Evolutionary conservation across 108 stramenopile genomes (phyloP), one percentile per base, ranked within the genome.

Genomic region (Nannochloropsis salina): DNA sequence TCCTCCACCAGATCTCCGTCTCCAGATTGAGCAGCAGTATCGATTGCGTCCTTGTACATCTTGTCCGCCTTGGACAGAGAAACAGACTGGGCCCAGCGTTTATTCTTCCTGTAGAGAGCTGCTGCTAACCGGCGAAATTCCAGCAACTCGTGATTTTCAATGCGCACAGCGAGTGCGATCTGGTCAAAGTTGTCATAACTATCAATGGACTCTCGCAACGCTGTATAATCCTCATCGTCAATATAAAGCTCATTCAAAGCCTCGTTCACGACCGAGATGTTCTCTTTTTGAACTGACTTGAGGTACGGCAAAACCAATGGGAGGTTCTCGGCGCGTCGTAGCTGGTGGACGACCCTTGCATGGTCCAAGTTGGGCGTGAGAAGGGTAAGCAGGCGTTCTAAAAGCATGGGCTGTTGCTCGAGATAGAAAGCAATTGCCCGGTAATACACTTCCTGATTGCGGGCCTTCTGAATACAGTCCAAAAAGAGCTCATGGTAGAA

Each of bases 11-110:
- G 94, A 51, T 95, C 96, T 20, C 90, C 85, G 85, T 96, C 95
- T 40, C 92, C 92, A n/a, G 96, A 97, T 88, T 95, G 95, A 47
- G 98, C 96, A 82, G 97, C 97, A 42, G 98, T 97, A 85, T 99
- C 98, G 89, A 98, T 98, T 87, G 97, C 97, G 84, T 99, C 99
- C 93, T 98, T 98, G 95, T 95, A 98, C 97, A 99, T 98, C 80
- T 94, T 94, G 89, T 98, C 97, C 83, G 93, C 93, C 95, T 99
- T 99, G 45, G 96, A 96, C 44, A 99, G 94, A 9, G 93, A 94
- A 82, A 99, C 96, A 22, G 95, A 95, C 83, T 97, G 95, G 84
- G 92, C 92, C 93, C 94, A 99, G 84, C 98, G 95, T 91, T 96
- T 96, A 93, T 99, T 98, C 91, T 94, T 93, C 90, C 96, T 93